Base-by-base conservation (phyloP, 768 basidiomycete genomes). In the Serendipita sp. region DNA sequence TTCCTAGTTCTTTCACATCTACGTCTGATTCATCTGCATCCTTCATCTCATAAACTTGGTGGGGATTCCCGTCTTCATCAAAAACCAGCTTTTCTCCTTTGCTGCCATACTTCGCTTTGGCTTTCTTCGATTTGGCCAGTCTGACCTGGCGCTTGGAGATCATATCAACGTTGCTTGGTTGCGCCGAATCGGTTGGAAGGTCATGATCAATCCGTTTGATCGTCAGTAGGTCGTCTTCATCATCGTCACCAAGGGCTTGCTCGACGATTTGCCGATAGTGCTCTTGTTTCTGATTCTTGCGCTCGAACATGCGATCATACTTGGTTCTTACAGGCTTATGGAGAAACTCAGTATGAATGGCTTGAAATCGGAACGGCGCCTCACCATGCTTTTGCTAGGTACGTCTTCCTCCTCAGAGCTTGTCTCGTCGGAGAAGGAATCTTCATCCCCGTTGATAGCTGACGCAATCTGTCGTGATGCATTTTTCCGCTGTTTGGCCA, bases 251-350 rank as follows among this genome's bases (percentile, higher is more conserved):
- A 3, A 38, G 60, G 43, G 75, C 76, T 66, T 85, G 85, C 65
- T 90, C 88, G 64, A 98, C 77, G 42, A 99, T 83, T 69, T 90
- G 91, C 63, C 77, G 79, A 75, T 96, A 97, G 72, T 96, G 93
- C 64, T 84, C 82, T 56, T 97, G 85, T 66, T 84, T 86, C 71
- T 96, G 94, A 71, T 96, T 97, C 72, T 90, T 95, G 63, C 94
- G 83, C 69, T 89, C 88, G 71, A 97, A 98, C 93, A 99, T 97
- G 61, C 90, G 83, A 72, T 97, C 95, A 72, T 97, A 96, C 74
- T 95, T 97, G 2, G 95, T 97, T 60, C 88, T 82, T 0, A 88
- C 84, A 44, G 73, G 75, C 61, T 65, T 17, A 50, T 14, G 56
- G 50, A 20, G n/a, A 34, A 17, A 28, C 17, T 33, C 17, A 31